Conservation (phyloP, 768 basidiomycete species). For the Coprinellus aureogranulatus region DNA sequence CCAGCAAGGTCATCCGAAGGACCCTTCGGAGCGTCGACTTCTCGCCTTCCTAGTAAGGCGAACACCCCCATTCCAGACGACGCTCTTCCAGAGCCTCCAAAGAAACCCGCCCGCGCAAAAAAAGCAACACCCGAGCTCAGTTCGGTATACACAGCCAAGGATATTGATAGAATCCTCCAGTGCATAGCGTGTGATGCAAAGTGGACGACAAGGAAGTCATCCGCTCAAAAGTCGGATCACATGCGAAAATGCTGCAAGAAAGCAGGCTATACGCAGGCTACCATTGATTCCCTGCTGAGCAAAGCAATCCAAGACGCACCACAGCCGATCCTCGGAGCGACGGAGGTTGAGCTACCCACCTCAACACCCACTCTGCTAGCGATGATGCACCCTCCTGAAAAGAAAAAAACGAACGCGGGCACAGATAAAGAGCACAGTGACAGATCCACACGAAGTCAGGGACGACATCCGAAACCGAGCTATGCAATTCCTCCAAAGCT, state of each 20-base stretch:
- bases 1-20: not conserved
- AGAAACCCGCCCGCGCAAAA: constrained; percentile 3
- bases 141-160: constrained; percentile 41
- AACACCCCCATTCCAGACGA: not conserved
- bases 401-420: constrained; percentile 47
- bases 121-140: constrained; percentile 16
- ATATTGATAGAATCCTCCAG: constrained; percentile 47
- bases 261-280: constrained; percentile 49
- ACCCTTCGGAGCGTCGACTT: not conserved
- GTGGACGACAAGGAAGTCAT: constrained; percentile 72
- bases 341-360: constrained; percentile 10
- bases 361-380: constrained; percentile 32
- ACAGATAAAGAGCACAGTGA: constrained; percentile 41
- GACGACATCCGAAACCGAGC: constrained; percentile 39
- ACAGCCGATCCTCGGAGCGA: constrained; percentile 5
- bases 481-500: constrained; percentile 24
- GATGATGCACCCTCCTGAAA: constrained; percentile 18
- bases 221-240: constrained; percentile 62
- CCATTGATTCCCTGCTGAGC: constrained; percentile 50
- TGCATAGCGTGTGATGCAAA: constrained; percentile 63
- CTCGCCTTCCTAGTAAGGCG: not conserved
- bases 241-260: constrained; percentile 69
- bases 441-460: constrained; percentile 46
- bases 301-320: constrained; percentile 40
- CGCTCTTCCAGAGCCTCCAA: not conserved